phyloP scores from a whole-genome alignment of 2,329 filamentous ascomycete species.

The Aspergillus hiratsukae region DNA sequence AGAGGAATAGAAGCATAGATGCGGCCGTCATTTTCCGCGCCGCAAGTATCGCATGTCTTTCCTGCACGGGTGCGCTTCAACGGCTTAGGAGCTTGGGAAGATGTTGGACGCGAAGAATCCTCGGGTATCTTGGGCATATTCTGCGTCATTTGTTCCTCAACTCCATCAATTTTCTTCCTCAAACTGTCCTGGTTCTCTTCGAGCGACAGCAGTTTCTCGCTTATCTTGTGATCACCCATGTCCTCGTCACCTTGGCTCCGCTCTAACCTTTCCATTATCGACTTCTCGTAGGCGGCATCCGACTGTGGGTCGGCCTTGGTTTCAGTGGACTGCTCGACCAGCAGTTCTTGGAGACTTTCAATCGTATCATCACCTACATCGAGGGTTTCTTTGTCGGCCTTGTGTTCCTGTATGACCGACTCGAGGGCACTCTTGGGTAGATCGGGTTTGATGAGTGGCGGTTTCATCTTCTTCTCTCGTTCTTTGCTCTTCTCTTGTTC shows the following conservation, averaged over 20 bases:
- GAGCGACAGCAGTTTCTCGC: constrained; percentile 37
- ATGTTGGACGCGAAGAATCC: constrained; percentile 12
- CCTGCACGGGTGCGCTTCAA: constrained; percentile 6
- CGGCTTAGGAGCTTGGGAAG: constrained; percentile 8
- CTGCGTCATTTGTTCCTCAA: constrained; percentile 36
- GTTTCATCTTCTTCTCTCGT: constrained; percentile 15
- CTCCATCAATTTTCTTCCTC: constrained; percentile 34
- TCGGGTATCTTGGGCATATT: constrained; percentile 16
- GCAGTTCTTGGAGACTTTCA: constrained; percentile 40
- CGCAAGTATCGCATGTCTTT: constrained; percentile 22
- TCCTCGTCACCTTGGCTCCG: constrained; percentile 16
- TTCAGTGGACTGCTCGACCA: constrained; percentile 28
- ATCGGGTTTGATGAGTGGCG: constrained; percentile 31
- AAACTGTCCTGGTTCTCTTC: constrained; percentile 39
- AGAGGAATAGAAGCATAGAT: constrained; percentile 31
- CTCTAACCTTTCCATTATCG: constrained; percentile 22
- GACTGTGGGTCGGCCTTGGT: constrained; percentile 27
- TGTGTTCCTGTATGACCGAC: constrained; percentile 39
- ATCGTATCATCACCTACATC: constrained; percentile 43
- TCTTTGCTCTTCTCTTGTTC: not conserved
- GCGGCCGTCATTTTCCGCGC: constrained; percentile 21
- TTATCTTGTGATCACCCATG: constrained; percentile 33
- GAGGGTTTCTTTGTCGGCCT: constrained; percentile 34
- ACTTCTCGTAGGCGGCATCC: constrained; percentile 29
- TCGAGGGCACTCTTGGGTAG: constrained; percentile 41